phyloP scores from a whole-genome alignment of 495 filamentous ascomycete genomes.

The Physcia stellaris region DNA sequence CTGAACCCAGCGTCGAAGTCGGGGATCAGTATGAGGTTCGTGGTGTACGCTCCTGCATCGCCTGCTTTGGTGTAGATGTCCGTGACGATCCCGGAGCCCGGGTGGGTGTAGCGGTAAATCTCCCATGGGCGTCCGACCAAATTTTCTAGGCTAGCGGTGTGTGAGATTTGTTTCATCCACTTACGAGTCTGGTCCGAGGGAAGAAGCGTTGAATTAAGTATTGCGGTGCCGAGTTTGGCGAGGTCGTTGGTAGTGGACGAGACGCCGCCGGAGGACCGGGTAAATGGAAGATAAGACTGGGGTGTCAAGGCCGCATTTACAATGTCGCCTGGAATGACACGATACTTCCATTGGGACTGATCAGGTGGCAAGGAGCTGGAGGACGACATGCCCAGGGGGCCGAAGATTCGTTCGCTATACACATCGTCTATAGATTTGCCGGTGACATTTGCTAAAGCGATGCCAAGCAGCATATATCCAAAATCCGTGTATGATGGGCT shows the following conservation, averaged over 20 bases:
- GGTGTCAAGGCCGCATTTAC: conserved; percentile 16
- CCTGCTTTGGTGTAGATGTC: conserved; percentile 33
- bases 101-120: conserved; percentile 22
- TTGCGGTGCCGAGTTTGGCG: conserved; percentile 36
- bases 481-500: conserved; percentile 21
- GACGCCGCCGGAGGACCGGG: conserved; percentile 32
- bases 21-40: conserved; percentile 23
- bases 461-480: conserved; percentile 22
- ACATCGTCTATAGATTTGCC: conserved; percentile 14
- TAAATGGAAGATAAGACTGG: conserved; percentile 1
- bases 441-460: conserved; percentile 18
- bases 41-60: conserved; percentile 25
- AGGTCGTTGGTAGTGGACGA: conserved; percentile 41
- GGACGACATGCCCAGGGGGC: conserved; percentile 19
- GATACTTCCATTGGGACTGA: conserved; percentile 9
- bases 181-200: conserved; percentile 29
- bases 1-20: conserved; percentile 29
- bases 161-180: conserved; percentile 42
- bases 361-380: conserved; percentile 14
- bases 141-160: conserved; percentile 31
- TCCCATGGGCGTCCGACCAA: conserved; percentile 47
- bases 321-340: conserved; percentile 12
- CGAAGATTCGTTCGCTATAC: conserved; percentile 17
- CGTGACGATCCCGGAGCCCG: conserved; percentile 16
- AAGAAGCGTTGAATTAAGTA: conserved; percentile 37